Base-by-base conservation (phyloP, 2,329 filamentous ascomycete species). In the Aspergillus sp. region DNA sequence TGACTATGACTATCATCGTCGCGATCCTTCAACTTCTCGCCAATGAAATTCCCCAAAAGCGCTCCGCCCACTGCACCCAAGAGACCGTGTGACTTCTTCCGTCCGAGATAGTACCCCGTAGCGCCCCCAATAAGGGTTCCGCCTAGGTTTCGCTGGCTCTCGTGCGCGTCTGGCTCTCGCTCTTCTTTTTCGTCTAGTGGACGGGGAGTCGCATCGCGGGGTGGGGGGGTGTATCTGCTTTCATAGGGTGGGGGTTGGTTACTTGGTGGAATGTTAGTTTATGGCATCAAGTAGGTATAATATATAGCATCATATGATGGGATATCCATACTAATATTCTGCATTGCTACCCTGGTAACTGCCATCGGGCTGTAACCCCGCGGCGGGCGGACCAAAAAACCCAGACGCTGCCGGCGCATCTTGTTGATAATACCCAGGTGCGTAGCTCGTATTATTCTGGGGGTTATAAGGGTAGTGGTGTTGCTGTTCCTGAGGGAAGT, bases 11-110 rank as follows among this genome's bases (percentile, higher is more conserved):
- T 26, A 10, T 36, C 37, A 36, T 41, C 33, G 19, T 45, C 37
- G 13, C 45, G 39, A 29, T 58, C 55, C 52, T 69, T 69, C 51
- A 67, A 51, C 52, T 76, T 74, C 51, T 81, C 72, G 52, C 80
- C 76, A 0, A 77, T 53, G 47, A 79, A 76, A 56, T 68, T 73
- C 2, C 79, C 79, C 2, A 76, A 43, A 37, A 83, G 69, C 0
- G 78, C 79, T 43, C 79, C 79, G 4, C 76, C 75, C 27, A 83
- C 58, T 1, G 78, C 74, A 8, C 79, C 79, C 7, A 83, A 59
- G 28, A 83, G 62, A 4, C 77, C 77, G 51, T 79, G 77, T n/a
- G 76, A 68, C 19, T 70, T 74, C 51, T 77, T 69, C 59, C 79
- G 78, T 12, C 79, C 79, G 5, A 77, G 66, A 49, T 76, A 74